Base-by-base conservation (phyloP, 441 rosid species). In the Eutrema salsugineum region DNA sequence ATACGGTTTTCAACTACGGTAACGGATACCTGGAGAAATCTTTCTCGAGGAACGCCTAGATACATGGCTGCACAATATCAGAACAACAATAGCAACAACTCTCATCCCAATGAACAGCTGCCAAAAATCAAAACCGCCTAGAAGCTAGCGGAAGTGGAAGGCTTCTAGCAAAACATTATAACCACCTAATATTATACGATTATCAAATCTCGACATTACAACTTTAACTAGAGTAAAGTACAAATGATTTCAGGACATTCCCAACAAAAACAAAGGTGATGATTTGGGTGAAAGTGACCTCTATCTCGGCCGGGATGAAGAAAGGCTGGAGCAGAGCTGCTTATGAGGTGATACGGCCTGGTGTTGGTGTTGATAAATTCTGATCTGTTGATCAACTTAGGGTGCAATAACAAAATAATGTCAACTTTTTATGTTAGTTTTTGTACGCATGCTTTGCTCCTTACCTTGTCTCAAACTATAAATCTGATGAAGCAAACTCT, bases 221-320 rank as follows among this genome's bases (percentile, higher is more conserved):
- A n/a, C n/a, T n/a, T n/a, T n/a, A n/a, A n/a, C n/a, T n/a, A n/a
- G n/a, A n/a, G n/a, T n/a, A n/a, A n/a, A n/a, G n/a, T n/a, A n/a
- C n/a, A n/a, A n/a, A n/a, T n/a, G n/a, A n/a, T n/a, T n/a, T n/a
- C n/a, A n/a, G n/a, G n/a, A n/a, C n/a, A n/a, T n/a, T n/a, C n/a
- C n/a, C n/a, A n/a, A n/a, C n/a, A 83, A 91, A 94, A 87, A 91
- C 97, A 1, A 94, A 91, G 71, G 83, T 89, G 84, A 69, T 94
- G 84, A 77, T 91, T 12, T 91, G 99, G 99, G 87, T 90, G 49
- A 91, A 94, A 74, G 96, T 94, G 67, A 85, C 84, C 6, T 76
- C 80, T 44, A 83, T 94, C 65, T 62, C 91, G 0, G 91, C 91
- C 0, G 96, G 99, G 43, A 70, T 92, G 85, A 94, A 82, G 86